Conservation (phyloP, 176 grass and related monocot species). For the Alopecurus myosuroides region DNA sequence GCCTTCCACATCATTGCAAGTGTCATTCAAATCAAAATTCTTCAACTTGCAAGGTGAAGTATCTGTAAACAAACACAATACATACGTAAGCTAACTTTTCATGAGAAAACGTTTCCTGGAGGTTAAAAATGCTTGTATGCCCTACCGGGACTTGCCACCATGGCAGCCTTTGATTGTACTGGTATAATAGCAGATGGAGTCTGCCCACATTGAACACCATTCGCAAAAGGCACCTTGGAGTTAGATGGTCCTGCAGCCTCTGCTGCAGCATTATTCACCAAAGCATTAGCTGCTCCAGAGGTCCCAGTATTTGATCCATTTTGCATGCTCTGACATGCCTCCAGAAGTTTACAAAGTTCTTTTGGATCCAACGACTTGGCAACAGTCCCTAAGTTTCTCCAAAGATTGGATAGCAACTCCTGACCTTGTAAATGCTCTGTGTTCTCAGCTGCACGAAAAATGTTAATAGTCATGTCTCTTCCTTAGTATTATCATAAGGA, state of each 20-base stretch:
- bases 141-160: conserved; percentile 58
- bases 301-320: conserved; percentile 63
- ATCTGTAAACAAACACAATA: conserved; percentile 40
- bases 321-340: conserved; percentile 67
- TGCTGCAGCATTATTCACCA: conserved; percentile 31
- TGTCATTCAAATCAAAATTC: conserved; percentile 97
- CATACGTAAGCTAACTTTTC: not conserved
- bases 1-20: conserved; percentile 63
- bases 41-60: conserved; percentile 43
- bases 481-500: conserved; percentile 23
- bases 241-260: conserved; percentile 46
- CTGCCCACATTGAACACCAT: conserved; percentile 39
- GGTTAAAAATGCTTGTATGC: not conserved
- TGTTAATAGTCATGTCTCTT: conserved; percentile 10
- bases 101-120: conserved; percentile 13
- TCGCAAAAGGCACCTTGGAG: conserved; percentile 39
- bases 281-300: conserved; percentile 59
- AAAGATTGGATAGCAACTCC: conserved; percentile 65
- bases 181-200: conserved; percentile 42
- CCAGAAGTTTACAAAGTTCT: conserved; percentile 76
- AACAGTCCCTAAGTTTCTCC: conserved; percentile 62
- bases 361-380: conserved; percentile 80
- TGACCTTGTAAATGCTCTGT: conserved; percentile 53
- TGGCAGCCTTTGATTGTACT: conserved; percentile 41
- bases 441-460: conserved; percentile 63